Evolutionary conservation across 805 yeast species (phyloP).

Genomic region (Candida patagonica): DNA sequence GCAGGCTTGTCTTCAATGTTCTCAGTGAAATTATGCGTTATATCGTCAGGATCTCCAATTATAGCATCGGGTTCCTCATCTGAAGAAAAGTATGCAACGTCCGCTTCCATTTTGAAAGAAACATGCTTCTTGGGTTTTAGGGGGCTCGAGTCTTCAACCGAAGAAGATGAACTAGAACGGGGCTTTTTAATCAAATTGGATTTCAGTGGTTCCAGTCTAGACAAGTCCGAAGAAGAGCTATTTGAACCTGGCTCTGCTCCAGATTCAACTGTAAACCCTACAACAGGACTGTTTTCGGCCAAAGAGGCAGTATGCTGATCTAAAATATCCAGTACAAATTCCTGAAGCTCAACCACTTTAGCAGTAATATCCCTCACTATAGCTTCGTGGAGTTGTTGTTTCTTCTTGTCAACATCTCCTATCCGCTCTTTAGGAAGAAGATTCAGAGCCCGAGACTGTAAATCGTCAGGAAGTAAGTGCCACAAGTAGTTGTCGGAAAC

Average conservation of each 20-base stretch:
- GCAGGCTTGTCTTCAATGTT: too few species aligned
- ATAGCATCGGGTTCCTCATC: background rate
- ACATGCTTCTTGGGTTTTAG: conserved; percentile 1
- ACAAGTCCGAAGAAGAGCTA: too few species aligned
- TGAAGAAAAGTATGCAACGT: background rate
- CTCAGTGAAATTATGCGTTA: too few species aligned
- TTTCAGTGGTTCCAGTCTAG: conserved; percentile 1
- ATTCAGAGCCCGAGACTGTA: conserved; percentile 9
- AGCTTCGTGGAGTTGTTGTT: conserved; percentile 10
- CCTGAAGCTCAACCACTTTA: conserved; percentile 10
- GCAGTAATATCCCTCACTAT: conserved; percentile 11
- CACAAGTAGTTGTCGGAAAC: conserved; percentile 13
- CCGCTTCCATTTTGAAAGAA: conserved; percentile 2
- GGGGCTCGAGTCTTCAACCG: background rate
- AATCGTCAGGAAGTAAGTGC: conserved; percentile 11
- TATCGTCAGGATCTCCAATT: too few species aligned
- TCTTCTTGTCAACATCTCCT: conserved; percentile 8
- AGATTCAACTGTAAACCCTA: too few species aligned
- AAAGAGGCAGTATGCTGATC: too few species aligned
- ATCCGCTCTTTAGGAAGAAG: conserved; percentile 5
- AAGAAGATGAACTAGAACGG: background rate
- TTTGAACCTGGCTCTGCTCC: too few species aligned
- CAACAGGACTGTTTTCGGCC: too few species aligned
- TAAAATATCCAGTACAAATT: too few species aligned
- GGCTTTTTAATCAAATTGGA: background rate